Base-by-base conservation (phyloP, 768 basidiomycete genomes). In the Rhodotorula babjevae region DNA sequence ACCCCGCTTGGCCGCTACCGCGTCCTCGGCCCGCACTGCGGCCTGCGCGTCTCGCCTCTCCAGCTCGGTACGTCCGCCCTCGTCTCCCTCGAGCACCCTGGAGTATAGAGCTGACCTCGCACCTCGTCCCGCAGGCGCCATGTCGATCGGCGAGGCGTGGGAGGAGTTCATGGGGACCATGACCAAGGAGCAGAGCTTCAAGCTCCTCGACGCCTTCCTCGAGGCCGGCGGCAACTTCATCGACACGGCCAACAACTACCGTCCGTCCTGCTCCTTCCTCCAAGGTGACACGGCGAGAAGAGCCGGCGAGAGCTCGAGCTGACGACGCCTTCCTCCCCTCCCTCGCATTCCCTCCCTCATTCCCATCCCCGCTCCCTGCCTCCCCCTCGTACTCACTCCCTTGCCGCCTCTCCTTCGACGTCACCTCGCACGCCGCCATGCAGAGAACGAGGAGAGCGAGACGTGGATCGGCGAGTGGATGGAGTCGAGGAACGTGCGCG, bases 361-460 rank as follows among this genome's bases (percentile, higher is more conserved):
- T 14, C 29, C 3, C 21, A 6, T 11, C 9, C 14, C 29, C 15
- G 19, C 27, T 23, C 9, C 21, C 52, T 56, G 19, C 10, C 55
- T 56, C 18, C 55, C 14, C 11, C 33, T 29, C 0, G 23, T 36
- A 19, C n/a, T 18, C 36, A 58, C 19, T 31, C n/a, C 27, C 12
- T n/a, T n/a, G 18, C 36, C 8, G 59, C 23, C 1, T 2, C n/a
- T n/a, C 21, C 4, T 5, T 33, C 16, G 23, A 31, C 11, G 29
- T 31, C 14, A 15, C 31, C 21, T 5, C 11, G 25, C 52, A 21
- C 27, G 36, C 33, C 29, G 3, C 31, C 14, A 18, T 57, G 85
- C 84, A 25, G 86, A 88, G 73, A 83, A 86, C 68, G 87, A 85
- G 70, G 77, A 83, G n/a, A 86, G 85, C 8, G 87, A 89, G 77